A percentile compares a stretch with the other conserved stretches of the same genome.
Evolutionary conservation across 73 alveolate species (phyloP).

Genomic region (Breviolum minutum): DNA sequence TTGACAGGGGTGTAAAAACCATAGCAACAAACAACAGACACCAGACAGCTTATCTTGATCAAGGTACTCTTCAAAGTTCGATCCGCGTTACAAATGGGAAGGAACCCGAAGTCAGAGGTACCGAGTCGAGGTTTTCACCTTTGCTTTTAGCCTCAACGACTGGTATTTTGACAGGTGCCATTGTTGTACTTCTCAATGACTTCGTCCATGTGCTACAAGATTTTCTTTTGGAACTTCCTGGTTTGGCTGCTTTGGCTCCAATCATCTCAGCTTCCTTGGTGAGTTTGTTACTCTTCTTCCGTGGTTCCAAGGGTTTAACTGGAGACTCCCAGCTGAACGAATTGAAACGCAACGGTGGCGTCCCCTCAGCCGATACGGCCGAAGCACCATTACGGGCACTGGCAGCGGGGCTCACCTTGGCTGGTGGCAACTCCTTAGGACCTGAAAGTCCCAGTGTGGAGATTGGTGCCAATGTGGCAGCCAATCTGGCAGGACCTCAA

Average conservation of each 20-base stretch:
- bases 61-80: neutral
- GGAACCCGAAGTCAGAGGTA: neutral
- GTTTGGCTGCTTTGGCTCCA: conserved; percentile 29
- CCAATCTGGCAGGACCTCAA: conserved; percentile 20
- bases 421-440: conserved; percentile 82
- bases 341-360: conserved; percentile 68
- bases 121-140: neutral
- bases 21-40: too few species aligned
- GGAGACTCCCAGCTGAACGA: conserved; percentile 61
- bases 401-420: conserved; percentile 86
- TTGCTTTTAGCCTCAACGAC: conserved; percentile 56
- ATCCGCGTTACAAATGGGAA: neutral
- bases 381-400: conserved; percentile 89
- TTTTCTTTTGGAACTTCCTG: conserved; percentile 62
- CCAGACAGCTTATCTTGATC: neutral
- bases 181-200: conserved; percentile 57
- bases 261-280: conserved; percentile 35
- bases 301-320: conserved; percentile 43
- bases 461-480: conserved; percentile 93
- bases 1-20: too few species aligned
- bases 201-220: conserved; percentile 68
- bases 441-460: conserved; percentile 92
- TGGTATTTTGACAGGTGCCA: conserved; percentile 48
- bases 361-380: neutral
- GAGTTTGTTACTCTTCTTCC: conserved; percentile 31